A percentile compares a stretch with the other conserved stretches of the same genome.
Evolutionary conservation across 495 filamentous ascomycete genomes (phyloP).

Genomic region (Penicillium silybi): DNA sequence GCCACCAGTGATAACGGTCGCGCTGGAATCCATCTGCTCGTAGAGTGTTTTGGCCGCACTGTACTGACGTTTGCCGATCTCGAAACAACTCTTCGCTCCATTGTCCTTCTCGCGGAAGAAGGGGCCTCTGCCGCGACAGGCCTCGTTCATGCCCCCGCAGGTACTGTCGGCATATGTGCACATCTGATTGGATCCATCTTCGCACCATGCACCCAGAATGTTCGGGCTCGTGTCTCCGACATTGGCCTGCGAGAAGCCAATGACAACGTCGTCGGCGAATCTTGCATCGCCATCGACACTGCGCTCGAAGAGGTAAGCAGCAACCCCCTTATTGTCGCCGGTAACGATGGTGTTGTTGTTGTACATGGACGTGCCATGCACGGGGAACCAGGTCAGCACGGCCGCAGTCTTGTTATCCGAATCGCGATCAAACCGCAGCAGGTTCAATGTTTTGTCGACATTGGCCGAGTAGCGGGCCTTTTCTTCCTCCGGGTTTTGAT

Average conservation of each 20-base stretch:
- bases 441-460: slow-evolving; percentile 83
- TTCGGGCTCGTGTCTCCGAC: slow-evolving; percentile 94
- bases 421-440: slow-evolving; percentile 73
- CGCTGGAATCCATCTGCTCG: slow-evolving; percentile 42
- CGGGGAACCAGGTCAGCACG: slow-evolving; percentile 87
- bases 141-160: slow-evolving; percentile 69
- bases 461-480: slow-evolving; percentile 66
- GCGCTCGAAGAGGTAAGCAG: slow-evolving; percentile 80
- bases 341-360: slow-evolving; percentile 91
- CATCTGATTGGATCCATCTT: slow-evolving; percentile 63
- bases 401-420: slow-evolving; percentile 72
- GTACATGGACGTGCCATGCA: slow-evolving; percentile 88
- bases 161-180: slow-evolving; percentile 74
- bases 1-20: slow-evolving; percentile 47
- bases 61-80: slow-evolving; percentile 68
- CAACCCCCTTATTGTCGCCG: slow-evolving; percentile 96
- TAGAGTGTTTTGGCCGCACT: slow-evolving; percentile 60
- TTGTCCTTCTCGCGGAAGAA: slow-evolving; percentile 67
- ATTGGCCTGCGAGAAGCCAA: slow-evolving; percentile 91
- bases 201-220: slow-evolving; percentile 77
- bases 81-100: slow-evolving; percentile 68
- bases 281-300: slow-evolving; percentile 50
- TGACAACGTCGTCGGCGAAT: slow-evolving; percentile 69
- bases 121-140: slow-evolving; percentile 84
- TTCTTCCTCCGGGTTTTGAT: slow-evolving; percentile 81